Conservation (phyloP, 768 basidiomycete species). For the Boletus rubroflammeus region DNA sequence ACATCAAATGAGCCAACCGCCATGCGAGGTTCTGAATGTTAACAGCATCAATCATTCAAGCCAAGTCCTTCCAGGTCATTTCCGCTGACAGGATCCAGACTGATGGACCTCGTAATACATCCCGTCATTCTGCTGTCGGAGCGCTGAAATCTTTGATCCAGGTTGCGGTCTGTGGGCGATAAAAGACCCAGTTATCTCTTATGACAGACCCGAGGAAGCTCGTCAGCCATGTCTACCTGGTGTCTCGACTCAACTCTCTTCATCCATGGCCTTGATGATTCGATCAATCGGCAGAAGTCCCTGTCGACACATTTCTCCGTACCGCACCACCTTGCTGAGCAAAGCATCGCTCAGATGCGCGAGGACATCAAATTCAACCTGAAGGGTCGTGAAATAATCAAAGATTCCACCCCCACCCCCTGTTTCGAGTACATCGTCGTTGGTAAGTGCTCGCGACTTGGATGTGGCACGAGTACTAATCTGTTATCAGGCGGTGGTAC, state of each 20-base stretch:
- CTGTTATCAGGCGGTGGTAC: conserved; percentile 11
- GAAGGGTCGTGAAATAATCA: background rate
- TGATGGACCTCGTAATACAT: background rate
- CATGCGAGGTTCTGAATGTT: background rate
- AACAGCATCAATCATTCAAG: background rate
- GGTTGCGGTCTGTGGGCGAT: background rate
- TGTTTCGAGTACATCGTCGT: conserved; percentile 14
- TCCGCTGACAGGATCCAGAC: background rate
- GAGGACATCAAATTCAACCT: conserved; percentile 2
- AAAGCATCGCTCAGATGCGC: background rate
- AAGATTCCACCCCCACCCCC: background rate
- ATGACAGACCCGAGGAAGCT: background rate
- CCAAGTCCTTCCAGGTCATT: background rate
- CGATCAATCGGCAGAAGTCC: background rate
- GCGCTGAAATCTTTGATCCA: background rate
- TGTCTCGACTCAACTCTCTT: background rate
- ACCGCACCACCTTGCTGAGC: background rate
- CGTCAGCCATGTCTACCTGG: background rate
- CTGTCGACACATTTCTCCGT: conserved; percentile 1
- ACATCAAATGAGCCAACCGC: background rate
- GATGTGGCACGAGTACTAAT: background rate
- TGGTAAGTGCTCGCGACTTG: conserved; percentile 1
- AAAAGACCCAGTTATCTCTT: background rate
- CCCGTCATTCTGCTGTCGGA: background rate
- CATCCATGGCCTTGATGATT: background rate